Evolutionary conservation across 139 green algal genomes (phyloP).

Genomic region (Asterochloris sp.): DNA sequence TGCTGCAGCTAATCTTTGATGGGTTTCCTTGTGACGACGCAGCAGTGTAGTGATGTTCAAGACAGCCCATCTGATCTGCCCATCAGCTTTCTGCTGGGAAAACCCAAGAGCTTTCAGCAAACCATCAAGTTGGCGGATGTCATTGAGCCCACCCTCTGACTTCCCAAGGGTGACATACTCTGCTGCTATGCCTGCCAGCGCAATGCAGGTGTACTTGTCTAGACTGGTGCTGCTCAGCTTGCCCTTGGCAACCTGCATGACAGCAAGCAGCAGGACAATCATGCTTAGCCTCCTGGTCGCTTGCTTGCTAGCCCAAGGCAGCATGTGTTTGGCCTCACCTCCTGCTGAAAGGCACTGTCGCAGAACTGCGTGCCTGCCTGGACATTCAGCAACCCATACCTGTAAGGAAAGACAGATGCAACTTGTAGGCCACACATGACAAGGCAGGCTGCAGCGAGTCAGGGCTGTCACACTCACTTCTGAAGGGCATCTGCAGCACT

Average conservation of each 20-base stretch:
- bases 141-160: conserved; percentile 87
- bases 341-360: conserved; percentile 83
- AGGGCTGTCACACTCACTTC: conserved; percentile 31
- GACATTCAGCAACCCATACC: conserved; percentile 83
- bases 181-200: conserved; percentile 78
- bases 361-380: conserved; percentile 95
- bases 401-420: conserved; percentile 18
- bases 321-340: conserved; percentile 30
- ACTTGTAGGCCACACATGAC: not conserved
- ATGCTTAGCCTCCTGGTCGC: not conserved
- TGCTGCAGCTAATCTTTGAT: conserved; percentile 56
- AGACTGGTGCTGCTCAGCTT: conserved; percentile 58
- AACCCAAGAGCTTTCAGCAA: conserved; percentile 62
- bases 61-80: conserved; percentile 81
- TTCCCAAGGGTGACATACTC: conserved; percentile 87
- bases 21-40: conserved; percentile 59
- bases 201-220: conserved; percentile 80
- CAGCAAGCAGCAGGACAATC: not conserved
- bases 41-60: conserved; percentile 85
- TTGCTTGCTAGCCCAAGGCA: not conserved
- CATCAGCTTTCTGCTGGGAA: conserved; percentile 75
- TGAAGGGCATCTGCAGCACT: conserved; percentile 75
- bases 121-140: conserved; percentile 89
- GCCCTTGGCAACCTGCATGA: conserved; percentile 46
- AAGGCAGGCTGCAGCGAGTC: not conserved